A percentile compares a stretch with the other conserved stretches of the same genome.
phyloP scores from a whole-genome alignment of 2,329 filamentous ascomycete genomes.

The Aspergillus aculeatus region DNA sequence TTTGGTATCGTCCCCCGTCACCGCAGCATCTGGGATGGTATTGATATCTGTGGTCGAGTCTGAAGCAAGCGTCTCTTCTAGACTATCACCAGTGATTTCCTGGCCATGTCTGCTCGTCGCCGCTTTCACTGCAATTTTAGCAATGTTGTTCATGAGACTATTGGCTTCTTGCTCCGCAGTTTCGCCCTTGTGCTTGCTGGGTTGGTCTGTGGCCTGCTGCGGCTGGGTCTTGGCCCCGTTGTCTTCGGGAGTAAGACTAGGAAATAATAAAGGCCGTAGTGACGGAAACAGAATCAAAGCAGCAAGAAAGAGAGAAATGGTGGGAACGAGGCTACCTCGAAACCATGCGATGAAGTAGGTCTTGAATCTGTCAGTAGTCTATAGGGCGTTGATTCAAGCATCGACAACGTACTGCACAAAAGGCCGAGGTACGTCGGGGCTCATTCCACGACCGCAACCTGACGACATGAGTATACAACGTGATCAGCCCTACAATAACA shows the following conservation, averaged over 20 bases:
- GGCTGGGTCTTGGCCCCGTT: not conserved
- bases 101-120: conserved; percentile 75
- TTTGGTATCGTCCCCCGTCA: conserved; percentile 64
- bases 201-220: not conserved
- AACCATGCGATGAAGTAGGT: conserved; percentile 66
- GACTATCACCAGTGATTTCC: conserved; percentile 52
- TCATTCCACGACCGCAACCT: conserved; percentile 79
- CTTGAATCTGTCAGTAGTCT: conserved; percentile 22
- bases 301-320: conserved; percentile 59
- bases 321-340: conserved; percentile 67
- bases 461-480: conserved; percentile 69
- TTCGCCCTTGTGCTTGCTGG: conserved; percentile 60
- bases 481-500: conserved; percentile 66
- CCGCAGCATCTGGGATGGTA: conserved; percentile 48
- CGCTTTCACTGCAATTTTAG: conserved; percentile 69
- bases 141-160: conserved; percentile 74
- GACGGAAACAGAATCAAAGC: conserved; percentile 65
- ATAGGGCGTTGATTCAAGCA: not conserved
- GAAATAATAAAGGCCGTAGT: conserved; percentile 65
- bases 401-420: conserved; percentile 52
- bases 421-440: conserved; percentile 63
- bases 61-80: conserved; percentile 42
- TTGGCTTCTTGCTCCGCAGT: conserved; percentile 79
- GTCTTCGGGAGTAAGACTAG: conserved; percentile 31
- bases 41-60: conserved; percentile 57